Evolutionary conservation across 2,329 filamentous ascomycete species (phyloP).

Genomic region (Penicillium sp.): DNA sequence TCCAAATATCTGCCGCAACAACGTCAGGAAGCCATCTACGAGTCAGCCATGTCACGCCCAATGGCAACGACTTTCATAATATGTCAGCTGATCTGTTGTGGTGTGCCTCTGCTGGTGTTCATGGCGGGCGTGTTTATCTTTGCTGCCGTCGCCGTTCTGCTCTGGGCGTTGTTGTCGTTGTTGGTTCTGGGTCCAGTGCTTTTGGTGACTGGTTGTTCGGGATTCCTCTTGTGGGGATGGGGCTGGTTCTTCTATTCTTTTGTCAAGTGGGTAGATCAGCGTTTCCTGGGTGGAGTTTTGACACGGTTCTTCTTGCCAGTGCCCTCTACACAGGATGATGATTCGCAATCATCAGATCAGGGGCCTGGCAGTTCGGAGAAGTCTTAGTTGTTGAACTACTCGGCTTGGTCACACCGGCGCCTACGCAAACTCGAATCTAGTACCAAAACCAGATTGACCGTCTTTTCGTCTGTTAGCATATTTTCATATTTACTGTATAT

Average conservation of each 20-base stretch:
- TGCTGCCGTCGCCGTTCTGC: slow-evolving; percentile 26
- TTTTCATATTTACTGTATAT: neutral
- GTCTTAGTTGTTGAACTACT: neutral
- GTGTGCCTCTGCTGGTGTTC: slow-evolving; percentile 31
- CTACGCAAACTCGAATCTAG: neutral
- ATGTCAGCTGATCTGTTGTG: slow-evolving; percentile 31
- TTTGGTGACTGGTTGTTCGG: slow-evolving; percentile 26
- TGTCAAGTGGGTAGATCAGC: slow-evolving; percentile 23
- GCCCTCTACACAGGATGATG: neutral
- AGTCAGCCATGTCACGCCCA: slow-evolving; percentile 25
- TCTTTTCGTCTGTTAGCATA: neutral
- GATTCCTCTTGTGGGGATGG: slow-evolving; percentile 28
- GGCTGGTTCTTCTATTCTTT: slow-evolving; percentile 27
- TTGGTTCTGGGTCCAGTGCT: slow-evolving; percentile 29
- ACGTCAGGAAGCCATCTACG: slow-evolving; percentile 26
- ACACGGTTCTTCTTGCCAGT: slow-evolving; percentile 22
- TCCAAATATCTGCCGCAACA: slow-evolving; percentile 24
- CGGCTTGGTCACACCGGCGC: neutral
- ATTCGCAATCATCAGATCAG: neutral
- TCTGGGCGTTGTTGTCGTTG: slow-evolving; percentile 29
- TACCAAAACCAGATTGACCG: too few species aligned
- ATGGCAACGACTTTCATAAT: slow-evolving; percentile 30
- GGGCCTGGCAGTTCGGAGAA: slow-evolving; percentile 2
- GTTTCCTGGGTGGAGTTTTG: slow-evolving; percentile 24
- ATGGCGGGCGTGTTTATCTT: slow-evolving; percentile 30